phyloP scores from a whole-genome alignment of 2,329 filamentous ascomycete species.

The Trichoderma simmonsii region DNA sequence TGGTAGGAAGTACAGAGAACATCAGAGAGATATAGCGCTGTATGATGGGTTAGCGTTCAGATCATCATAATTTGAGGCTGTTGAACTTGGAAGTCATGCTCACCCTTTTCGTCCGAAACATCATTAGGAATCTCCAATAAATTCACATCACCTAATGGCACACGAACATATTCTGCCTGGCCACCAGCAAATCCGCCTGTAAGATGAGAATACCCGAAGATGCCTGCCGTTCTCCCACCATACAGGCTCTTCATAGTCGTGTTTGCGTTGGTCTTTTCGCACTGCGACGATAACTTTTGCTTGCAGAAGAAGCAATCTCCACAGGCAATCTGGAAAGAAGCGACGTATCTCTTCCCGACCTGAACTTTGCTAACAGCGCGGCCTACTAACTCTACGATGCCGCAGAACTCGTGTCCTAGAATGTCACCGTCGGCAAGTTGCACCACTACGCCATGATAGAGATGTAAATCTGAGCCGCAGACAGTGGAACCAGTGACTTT shows the following conservation, averaged over 20 bases:
- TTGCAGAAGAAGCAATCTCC: constrained; percentile 62
- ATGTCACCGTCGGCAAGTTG: constrained; percentile 64
- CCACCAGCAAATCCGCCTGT: constrained; percentile 85
- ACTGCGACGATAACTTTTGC: neutral
- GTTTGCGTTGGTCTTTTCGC: neutral
- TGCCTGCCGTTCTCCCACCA: constrained; percentile 69
- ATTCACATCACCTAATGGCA: constrained; percentile 78
- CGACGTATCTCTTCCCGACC: constrained; percentile 69
- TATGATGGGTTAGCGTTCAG: neutral
- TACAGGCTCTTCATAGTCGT: constrained; percentile 54
- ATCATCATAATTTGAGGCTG: neutral
- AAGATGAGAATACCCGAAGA: constrained; percentile 74
- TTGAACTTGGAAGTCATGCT: neutral
- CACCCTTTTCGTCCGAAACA: constrained; percentile 78
- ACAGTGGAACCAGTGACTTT: constrained; percentile 66
- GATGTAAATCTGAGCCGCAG: constrained; percentile 57
- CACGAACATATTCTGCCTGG: constrained; percentile 81
- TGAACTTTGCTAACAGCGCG: constrained; percentile 54
- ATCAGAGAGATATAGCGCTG: constrained; percentile 71
- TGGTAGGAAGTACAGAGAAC: constrained; percentile 79
- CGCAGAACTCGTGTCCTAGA: constrained; percentile 61
- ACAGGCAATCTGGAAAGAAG: constrained; percentile 80
- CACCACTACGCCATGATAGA: constrained; percentile 55
- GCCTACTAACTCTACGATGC: constrained; percentile 55
- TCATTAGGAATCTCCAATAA: constrained; percentile 73